Conservation (phyloP, 345 rosid species). For the Eutrema japonicum region DNA sequence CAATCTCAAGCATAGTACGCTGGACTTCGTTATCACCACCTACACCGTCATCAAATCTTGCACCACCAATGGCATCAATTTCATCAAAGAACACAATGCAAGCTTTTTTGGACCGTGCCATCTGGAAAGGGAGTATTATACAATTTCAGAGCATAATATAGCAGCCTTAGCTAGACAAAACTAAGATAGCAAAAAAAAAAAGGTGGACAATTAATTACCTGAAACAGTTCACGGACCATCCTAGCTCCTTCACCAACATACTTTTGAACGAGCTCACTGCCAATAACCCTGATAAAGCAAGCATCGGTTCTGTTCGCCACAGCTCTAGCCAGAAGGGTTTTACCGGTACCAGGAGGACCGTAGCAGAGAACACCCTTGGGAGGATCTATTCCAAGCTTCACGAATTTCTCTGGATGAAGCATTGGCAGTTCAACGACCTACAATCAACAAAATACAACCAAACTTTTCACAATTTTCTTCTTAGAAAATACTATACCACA, state of each 20-base stretch:
- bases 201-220: constrained; percentile 53
- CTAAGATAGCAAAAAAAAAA: not conserved
- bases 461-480: not conserved
- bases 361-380: constrained; percentile 99
- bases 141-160: constrained; percentile 17
- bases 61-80: constrained; percentile 92
- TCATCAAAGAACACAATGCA: constrained; percentile 89
- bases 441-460: constrained; percentile 13
- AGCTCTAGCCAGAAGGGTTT: constrained; percentile 94
- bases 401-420: constrained; percentile 99
- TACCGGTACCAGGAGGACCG: constrained; percentile 99
- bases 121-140: constrained; percentile 43
- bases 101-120: constrained; percentile 91
- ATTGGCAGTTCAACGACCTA: constrained; percentile 97
- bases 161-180: not conserved
- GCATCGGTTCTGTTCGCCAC: constrained; percentile 99
- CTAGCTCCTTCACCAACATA: constrained; percentile 99
- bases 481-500: not conserved
- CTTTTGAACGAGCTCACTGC: constrained; percentile 98
- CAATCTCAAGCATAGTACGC: constrained; percentile 86
- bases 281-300: constrained; percentile 95
- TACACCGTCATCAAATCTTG: constrained; percentile 85
- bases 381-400: constrained; percentile 98
- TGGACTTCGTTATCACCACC: constrained; percentile 93
- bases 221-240: constrained; percentile 97